These are phyloP conservation scores for Xylaria sp. DNA, from an alignment of 2,329 filamentous ascomycete genomes.

Conservation along the genomic window DNA sequence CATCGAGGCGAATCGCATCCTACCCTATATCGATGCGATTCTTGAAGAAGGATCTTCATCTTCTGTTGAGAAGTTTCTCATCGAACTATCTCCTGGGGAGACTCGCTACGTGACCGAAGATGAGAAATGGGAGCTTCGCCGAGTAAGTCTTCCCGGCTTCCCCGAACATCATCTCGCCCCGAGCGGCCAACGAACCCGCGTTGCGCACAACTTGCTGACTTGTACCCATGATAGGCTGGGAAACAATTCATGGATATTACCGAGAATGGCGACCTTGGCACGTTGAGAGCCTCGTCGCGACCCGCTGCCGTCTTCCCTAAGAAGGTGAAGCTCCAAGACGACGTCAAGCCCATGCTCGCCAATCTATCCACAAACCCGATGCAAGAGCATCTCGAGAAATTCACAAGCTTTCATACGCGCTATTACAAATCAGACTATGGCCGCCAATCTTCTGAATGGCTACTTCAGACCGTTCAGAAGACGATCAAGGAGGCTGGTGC, in stretches of 20 bases:
- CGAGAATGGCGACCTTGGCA: constrained; percentile 73
- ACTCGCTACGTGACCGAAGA: constrained; percentile 91
- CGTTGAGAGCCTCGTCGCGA: constrained; percentile 52
- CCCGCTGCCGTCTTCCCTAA: constrained; percentile 72
- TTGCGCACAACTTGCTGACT: constrained; percentile 35
- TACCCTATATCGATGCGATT: constrained; percentile 58
- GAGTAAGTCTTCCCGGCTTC: constrained; percentile 61
- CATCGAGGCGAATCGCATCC: constrained; percentile 62
- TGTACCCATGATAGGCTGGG: constrained; percentile 69
- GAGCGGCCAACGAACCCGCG: neutral
- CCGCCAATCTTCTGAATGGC: constrained; percentile 86
- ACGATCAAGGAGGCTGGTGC: constrained; percentile 79
- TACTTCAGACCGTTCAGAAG: constrained; percentile 77
- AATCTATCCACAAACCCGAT: constrained; percentile 81
- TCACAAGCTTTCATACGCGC: constrained; percentile 82
- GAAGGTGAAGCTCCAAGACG: constrained; percentile 71
- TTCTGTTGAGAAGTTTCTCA: constrained; percentile 70
- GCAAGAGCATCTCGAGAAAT: constrained; percentile 78
- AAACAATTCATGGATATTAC: constrained; percentile 96
- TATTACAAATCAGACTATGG: constrained; percentile 86
- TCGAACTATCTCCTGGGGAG: constrained; percentile 86
- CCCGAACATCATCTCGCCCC: neutral
- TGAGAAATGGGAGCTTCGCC: constrained; percentile 90
- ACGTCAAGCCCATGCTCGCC: constrained; percentile 73
- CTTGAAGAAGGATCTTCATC: constrained; percentile 42